Evolutionary conservation across 352 stramenopile genomes (phyloP), one percentile per base, ranked within the genome.

Genomic region (Globisporangium irregulare): DNA sequence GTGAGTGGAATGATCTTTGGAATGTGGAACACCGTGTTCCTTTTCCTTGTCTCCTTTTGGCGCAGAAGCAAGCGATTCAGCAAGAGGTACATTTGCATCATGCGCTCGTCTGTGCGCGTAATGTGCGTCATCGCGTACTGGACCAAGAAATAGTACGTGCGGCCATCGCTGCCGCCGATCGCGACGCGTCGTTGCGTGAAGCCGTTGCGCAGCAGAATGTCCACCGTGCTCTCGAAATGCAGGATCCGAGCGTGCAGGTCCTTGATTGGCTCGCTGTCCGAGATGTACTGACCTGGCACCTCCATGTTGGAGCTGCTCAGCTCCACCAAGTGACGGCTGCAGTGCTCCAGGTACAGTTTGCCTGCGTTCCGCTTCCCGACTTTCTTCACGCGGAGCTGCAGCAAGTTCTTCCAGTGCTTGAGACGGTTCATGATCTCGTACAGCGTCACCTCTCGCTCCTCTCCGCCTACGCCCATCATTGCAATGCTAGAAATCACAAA

Each of bases 91-190:
- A 98, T 93, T 64, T 98, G 93, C 78, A 95, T 94, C 80, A 97
- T 95, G n/a, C 93, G 86, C 73, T 98, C 92, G 74, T 98, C 92
- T n/a, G 89, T 97, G 48, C 91, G 89, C 24, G 93, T 98, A 59
- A 96, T 94, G 77, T 98, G 90, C 24, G 93, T 96, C 83, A 96
- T 96, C 18, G 92, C 89, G 66, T 97, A 97, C 71, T 98, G 93
- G 34, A 97, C 90, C 60, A 98, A 55, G 72, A 98, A 98, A 70
- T 93, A 94, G 73, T 97, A 96, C 4, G 79, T 70, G n/a, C 80
- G 78, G 20, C 93, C 93, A 59, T 98, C 90, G 50, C 85, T 97
- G 36, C 92, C 93, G 18, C 93, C 87, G 66, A 98, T 91, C 18
- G 89, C 82, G 46, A 98, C 77, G 22, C 93, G 91, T n/a, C 92